phyloP scores from a whole-genome alignment of 805 yeast species.

The Schwanniomyces vanrijiae region DNA sequence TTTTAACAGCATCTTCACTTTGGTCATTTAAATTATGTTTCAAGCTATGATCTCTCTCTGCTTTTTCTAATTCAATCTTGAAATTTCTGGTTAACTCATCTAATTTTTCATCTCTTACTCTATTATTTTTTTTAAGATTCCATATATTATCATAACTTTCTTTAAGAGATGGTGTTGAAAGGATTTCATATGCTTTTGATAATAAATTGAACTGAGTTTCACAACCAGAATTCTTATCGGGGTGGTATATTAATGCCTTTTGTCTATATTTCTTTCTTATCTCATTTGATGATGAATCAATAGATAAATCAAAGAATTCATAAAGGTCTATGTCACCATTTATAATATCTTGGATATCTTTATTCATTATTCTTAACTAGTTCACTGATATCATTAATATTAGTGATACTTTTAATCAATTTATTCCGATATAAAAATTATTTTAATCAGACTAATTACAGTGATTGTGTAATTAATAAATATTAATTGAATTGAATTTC shows the following conservation, averaged over 20 bases:
- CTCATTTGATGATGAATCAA: slow-evolving; percentile 19
- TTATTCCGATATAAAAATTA: no score
- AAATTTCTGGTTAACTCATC: slow-evolving; percentile 25
- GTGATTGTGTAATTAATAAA: no score
- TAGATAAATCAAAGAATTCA: slow-evolving; percentile 20
- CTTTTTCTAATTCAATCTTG: slow-evolving; percentile 26
- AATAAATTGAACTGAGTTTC: slow-evolving; percentile 32
- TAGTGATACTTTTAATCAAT: no score
- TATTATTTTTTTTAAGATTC: slow-evolving; percentile 8
- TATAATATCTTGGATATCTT: slow-evolving; percentile 12
- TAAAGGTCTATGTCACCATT: slow-evolving; percentile 29
- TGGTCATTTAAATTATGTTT: slow-evolving; percentile 6
- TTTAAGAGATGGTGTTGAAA: slow-evolving; percentile 23
- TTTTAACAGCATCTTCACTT: slow-evolving; percentile 1
- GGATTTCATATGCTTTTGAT: slow-evolving; percentile 30
- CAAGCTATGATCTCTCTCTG: slow-evolving; percentile 18
- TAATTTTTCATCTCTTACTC: slow-evolving; percentile 10
- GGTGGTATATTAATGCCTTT: slow-evolving; percentile 38
- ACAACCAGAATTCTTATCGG: slow-evolving; percentile 36
- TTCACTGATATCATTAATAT: neutral
- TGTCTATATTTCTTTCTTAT: slow-evolving; percentile 32
- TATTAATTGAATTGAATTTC: no score
- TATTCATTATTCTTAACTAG: slow-evolving; percentile 4
- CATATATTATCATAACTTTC: slow-evolving; percentile 31
- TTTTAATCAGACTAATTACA: no score